phyloP scores from a whole-genome alignment of 23 red algal genomes.

The Gracilaria caudata region DNA sequence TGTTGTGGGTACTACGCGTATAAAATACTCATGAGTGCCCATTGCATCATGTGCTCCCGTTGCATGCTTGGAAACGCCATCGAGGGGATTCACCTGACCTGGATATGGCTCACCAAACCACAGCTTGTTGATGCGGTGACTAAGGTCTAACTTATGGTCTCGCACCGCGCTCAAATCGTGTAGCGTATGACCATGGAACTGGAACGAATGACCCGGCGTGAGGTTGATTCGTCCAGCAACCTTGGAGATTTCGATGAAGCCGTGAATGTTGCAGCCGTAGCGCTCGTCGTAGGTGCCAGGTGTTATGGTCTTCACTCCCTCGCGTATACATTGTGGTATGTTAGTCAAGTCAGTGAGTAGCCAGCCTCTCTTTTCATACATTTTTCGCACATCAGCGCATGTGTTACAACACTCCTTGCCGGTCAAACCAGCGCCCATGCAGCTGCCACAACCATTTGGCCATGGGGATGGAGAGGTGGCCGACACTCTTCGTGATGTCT shows the following conservation, averaged over 20 bases:
- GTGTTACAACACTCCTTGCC: slow-evolving; percentile 83
- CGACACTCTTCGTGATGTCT: neutral
- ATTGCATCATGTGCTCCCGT: slow-evolving; percentile 29
- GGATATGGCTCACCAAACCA: slow-evolving; percentile 85
- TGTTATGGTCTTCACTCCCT: slow-evolving; percentile 56
- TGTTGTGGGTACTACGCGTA: slow-evolving; percentile 87
- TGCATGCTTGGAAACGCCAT: slow-evolving; percentile 58
- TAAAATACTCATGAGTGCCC: slow-evolving; percentile 91
- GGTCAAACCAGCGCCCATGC: slow-evolving; percentile 54
- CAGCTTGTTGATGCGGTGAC: slow-evolving; percentile 80
- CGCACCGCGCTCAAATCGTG: slow-evolving; percentile 69
- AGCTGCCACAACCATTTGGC: slow-evolving; percentile 47
- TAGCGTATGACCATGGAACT: slow-evolving; percentile 75
- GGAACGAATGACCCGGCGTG: slow-evolving; percentile 81
- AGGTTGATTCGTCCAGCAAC: slow-evolving; percentile 93
- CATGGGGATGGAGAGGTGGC: slow-evolving; percentile 48
- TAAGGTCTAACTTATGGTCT: slow-evolving; percentile 73
- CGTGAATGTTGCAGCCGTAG: slow-evolving; percentile 83
- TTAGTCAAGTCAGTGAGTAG: slow-evolving; percentile 49
- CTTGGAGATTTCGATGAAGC: slow-evolving; percentile 75
- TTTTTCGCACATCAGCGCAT: slow-evolving; percentile 76
- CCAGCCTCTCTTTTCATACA: slow-evolving; percentile 86
- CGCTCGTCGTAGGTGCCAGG: slow-evolving; percentile 29
- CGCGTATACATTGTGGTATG: slow-evolving; percentile 82
- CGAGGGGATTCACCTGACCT: slow-evolving; percentile 86